Percentiles rank a stretch among this genome's conserved stretches.
These are phyloP conservation scores for Zopfia rhizophila DNA, from an alignment of 2,329 filamentous ascomycete species.

Conservation along the genomic window DNA sequence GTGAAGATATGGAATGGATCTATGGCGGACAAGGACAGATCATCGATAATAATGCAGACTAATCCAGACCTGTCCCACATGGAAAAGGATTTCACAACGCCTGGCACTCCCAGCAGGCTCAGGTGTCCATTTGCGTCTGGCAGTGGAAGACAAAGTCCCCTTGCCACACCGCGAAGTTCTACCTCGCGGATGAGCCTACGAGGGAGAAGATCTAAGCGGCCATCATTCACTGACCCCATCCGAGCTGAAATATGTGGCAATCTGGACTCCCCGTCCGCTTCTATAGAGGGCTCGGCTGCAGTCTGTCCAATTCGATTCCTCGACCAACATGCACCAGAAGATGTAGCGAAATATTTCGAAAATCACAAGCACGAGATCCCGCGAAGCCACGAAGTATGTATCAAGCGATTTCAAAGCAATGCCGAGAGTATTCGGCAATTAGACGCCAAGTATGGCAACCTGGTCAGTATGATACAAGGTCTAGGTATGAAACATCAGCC, in stretches of 20 bases:
- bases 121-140: conserved; percentile 79
- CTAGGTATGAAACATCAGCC: conserved; percentile 88
- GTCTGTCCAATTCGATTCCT: conserved; percentile 94
- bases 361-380: conserved; percentile 95
- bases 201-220: conserved; percentile 51
- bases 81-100: conserved; percentile 91
- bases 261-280: conserved; percentile 59
- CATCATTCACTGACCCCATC: conserved; percentile 56
- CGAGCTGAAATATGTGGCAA: conserved; percentile 54
- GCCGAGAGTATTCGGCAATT: conserved; percentile 86
- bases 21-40: conserved; percentile 41
- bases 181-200: conserved; percentile 49
- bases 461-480: conserved; percentile 94
- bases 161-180: conserved; percentile 55
- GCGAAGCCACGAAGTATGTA: conserved; percentile 91
- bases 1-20: conserved; percentile 56
- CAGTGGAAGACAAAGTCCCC: conserved; percentile 56
- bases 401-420: conserved; percentile 88
- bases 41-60: conserved; percentile 35
- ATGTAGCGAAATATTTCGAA: conserved; percentile 92
- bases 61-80: conserved; percentile 59
- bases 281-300: conserved; percentile 53
- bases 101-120: conserved; percentile 81
- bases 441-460: conserved; percentile 91
- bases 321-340: conserved; percentile 91